phyloP scores from a whole-genome alignment of 768 basidiomycete species.

The Leccinum longicurvipes region DNA sequence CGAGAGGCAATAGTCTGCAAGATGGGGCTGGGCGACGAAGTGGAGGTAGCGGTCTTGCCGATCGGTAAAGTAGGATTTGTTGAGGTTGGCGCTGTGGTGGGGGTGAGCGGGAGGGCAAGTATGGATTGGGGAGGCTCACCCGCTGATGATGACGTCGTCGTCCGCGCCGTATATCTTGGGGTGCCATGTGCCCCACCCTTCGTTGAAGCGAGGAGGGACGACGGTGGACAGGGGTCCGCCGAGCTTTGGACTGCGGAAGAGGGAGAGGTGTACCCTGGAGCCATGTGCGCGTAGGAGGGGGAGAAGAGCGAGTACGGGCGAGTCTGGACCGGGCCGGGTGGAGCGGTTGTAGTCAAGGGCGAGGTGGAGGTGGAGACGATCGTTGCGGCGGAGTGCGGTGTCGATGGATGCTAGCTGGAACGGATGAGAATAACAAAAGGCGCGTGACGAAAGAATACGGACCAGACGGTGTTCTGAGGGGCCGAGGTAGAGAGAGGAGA shows the following conservation, averaged over 20 bases:
- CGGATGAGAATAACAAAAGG: not conserved
- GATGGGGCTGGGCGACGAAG: conserved; percentile 53
- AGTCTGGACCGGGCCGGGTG: conserved; percentile 67
- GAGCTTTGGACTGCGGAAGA: conserved; percentile 88
- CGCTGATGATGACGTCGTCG: conserved; percentile 88
- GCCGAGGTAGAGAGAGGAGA: conserved; percentile 90
- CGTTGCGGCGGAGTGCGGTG: conserved; percentile 54
- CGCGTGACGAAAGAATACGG: conserved; percentile 26
- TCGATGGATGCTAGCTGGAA: conserved; percentile 71
- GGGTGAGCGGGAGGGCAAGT: not conserved
- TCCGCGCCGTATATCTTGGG: conserved; percentile 94
- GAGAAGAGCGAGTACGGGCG: conserved; percentile 64
- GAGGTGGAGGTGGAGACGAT: conserved; percentile 62
- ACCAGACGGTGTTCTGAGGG: conserved; percentile 78
- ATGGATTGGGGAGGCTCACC: conserved; percentile 49
- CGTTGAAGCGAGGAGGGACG: conserved; percentile 91
- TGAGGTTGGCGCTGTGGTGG: conserved; percentile 79
- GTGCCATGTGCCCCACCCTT: conserved; percentile 99
- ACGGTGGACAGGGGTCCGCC: conserved; percentile 68
- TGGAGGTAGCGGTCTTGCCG: conserved; percentile 93
- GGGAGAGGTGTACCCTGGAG: conserved; percentile 65
- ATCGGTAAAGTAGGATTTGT: conserved; percentile 88
- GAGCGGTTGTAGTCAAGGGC: conserved; percentile 81
- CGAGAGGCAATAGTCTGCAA: conserved; percentile 82
- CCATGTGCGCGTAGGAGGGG: conserved; percentile 75